Evolutionary conservation across 2,329 filamentous ascomycete genomes (phyloP), one percentile per base, ranked within the genome.

Genomic region (Metarhizium robertsii): DNA sequence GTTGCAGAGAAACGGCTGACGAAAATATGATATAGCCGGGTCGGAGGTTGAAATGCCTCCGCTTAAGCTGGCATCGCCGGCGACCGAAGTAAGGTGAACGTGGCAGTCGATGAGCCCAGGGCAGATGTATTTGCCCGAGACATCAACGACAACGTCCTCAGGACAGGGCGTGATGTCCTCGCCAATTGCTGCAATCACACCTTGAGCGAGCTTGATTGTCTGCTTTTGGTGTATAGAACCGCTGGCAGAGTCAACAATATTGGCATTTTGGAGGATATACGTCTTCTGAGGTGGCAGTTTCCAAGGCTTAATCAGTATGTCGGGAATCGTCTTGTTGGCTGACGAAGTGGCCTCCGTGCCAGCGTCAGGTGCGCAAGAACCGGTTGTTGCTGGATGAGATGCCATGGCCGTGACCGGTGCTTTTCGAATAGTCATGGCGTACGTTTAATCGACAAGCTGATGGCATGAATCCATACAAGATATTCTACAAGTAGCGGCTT

Each of bases 1-100:
- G 10, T 65, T 58, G 56, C 69, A 73, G 6, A 78, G 68, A 55
- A 73, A 79, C 0, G 79, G 70, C 61, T 79, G 74, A 2, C 78
- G 69, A 14, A 78, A 67, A 3, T 73, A 64, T 0, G 71, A 72
- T 1, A 71, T 70, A 1, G 64, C 61, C 1, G 65, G 62, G 25
- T 74, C 70, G 20, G 70, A 58, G 51, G 58, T 58, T 25, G 63
- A 60, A 5, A 62, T 56, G 6, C 61, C 63, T 20, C 57, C 62
- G 8, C 59, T 54, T 6, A 70, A 66, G 2, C 58, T 60, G 3
- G 60, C 58, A 5, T 64, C 60, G 14, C 68, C 68, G 0, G 68
- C 64, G 0, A 68, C 67, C 4, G 67, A 64, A 6, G 60, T 60
- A 46, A 70, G 55, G 53, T 70, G 67, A 8, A 70, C 63, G 47